phyloP scores from a whole-genome alignment of 768 basidiomycete genomes.

The Tricholoma bakamatsutake region DNA sequence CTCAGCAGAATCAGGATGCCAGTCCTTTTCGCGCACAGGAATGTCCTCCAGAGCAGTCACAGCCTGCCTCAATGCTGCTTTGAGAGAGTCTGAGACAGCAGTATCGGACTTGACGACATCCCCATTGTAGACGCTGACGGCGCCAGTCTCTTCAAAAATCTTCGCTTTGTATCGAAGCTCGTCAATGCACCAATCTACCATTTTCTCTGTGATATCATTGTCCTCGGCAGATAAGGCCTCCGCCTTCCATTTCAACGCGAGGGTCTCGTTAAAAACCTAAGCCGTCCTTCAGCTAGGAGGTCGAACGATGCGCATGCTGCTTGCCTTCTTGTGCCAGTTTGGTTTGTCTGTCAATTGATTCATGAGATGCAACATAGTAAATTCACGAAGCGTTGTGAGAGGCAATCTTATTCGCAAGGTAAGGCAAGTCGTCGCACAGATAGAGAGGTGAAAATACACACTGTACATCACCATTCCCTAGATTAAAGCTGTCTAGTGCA shows the following conservation, averaged over 20 bases:
- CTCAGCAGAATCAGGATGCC: slow-evolving; percentile 35
- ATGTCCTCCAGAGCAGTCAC: slow-evolving; percentile 26
- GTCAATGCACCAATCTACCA: slow-evolving; percentile 15
- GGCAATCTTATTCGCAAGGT: slow-evolving; percentile 4
- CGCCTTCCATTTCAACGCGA: background rate
- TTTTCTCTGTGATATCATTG: slow-evolving; percentile 4
- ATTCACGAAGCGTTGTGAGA: slow-evolving; percentile 14
- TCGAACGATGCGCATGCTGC: background rate
- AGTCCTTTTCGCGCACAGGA: slow-evolving; percentile 29
- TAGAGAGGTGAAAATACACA: background rate
- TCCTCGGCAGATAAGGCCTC: background rate
- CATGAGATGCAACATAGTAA: slow-evolving; percentile 15
- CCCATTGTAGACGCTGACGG: slow-evolving; percentile 13
- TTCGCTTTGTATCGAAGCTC: slow-evolving; percentile 16
- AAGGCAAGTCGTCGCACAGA: no score
- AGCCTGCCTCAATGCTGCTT: slow-evolving; percentile 13
- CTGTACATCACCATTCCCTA: background rate
- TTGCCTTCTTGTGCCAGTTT: slow-evolving; percentile 12
- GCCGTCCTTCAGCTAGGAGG: background rate
- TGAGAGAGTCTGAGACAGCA: slow-evolving; percentile 17
- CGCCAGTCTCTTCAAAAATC: slow-evolving; percentile 8
- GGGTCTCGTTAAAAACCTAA: background rate
- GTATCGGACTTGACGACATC: slow-evolving; percentile 23
- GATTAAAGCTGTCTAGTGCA: background rate
- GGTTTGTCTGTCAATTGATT: slow-evolving; percentile 14